Conservation (phyloP, 306 rosid species). For the Citrullus mucosospermus region DNA sequence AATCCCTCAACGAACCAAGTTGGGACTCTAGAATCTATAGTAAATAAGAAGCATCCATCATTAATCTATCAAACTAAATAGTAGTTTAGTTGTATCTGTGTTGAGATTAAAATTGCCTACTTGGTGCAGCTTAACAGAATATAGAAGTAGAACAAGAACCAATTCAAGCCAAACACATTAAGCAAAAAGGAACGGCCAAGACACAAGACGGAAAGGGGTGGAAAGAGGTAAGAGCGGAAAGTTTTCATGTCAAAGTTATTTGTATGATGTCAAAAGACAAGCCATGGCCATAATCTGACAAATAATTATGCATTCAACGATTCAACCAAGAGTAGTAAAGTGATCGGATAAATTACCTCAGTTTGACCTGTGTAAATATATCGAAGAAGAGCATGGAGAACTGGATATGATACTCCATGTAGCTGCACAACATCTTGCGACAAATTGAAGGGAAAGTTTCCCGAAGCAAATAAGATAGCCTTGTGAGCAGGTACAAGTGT, state of each 20-base stretch:
- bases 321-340: not conserved
- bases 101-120: not conserved
- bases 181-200: not conserved
- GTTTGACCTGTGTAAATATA: constrained; percentile 81
- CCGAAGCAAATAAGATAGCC: constrained; percentile 62
- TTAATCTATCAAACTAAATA: constrained; percentile 2
- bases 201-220: not conserved
- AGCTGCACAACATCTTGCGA: constrained; percentile 41
- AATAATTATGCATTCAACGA: not conserved
- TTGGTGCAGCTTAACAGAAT: not conserved
- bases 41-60: constrained; percentile 16
- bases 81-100: not conserved
- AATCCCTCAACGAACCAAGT: constrained; percentile 55
- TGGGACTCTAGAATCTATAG: constrained; percentile 52
- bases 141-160: not conserved
- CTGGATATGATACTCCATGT: constrained; percentile 33
- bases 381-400: constrained; percentile 68
- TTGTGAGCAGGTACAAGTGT: constrained; percentile 82
- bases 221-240: not conserved
- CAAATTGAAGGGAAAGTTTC: constrained; percentile 39
- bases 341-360: constrained; percentile 24
- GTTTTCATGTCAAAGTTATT: not conserved
- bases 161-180: not conserved
- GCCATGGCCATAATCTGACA: not conserved
- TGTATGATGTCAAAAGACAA: not conserved